Evolutionary conservation across 2,329 filamentous ascomycete genomes (phyloP), one percentile per base, ranked within the genome.

Genomic region (Verticillium klebahnii): DNA sequence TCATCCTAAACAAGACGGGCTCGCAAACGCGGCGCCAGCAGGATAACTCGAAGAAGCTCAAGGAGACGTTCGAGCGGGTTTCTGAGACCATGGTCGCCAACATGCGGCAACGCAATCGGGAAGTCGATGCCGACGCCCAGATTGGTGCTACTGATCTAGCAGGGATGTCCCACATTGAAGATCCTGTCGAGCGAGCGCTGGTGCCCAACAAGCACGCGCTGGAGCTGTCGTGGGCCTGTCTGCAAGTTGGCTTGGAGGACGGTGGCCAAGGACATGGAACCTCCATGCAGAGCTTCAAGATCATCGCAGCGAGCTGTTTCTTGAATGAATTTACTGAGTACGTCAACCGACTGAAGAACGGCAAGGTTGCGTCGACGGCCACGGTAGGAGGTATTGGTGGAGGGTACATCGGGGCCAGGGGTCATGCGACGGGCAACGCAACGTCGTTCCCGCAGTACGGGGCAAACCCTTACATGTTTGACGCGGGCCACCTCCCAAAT

Each of bases 1-100:
- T 76, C n/a, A 79, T 86, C n/a, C 70, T 84, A 50, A 85, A 82
- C 70, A 81, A 78, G 63, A 72, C 70, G 0, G 82, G 82, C 0
- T 66, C 73, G 0, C 83, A 83, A 69, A 83, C 78, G 0, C 72
- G 73, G 11, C 78, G 81, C 2, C 81, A 85, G 65, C 78, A 82
- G 2, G 83, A 86, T 56, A 74, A 75, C 2, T 85, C 82, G 2
- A 72, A 77, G 56, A 81, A 80, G 66, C 75, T 86, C 23, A 80
- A 78, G 60, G 82, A 84, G 15, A 80, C 81, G 57, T 84, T 81
- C 57, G 79, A 82, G 54, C 75, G 77, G 9, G 75, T 82, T 54
- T 72, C 78, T 15, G 69, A 73, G 2, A 80, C 75, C 73, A 73
- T 77, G 11, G 73, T 75, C 23, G 70, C 71, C 6, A 67, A 77